phyloP scores from a whole-genome alignment of 805 yeast genomes.

The Pichia sporocuriosa region DNA sequence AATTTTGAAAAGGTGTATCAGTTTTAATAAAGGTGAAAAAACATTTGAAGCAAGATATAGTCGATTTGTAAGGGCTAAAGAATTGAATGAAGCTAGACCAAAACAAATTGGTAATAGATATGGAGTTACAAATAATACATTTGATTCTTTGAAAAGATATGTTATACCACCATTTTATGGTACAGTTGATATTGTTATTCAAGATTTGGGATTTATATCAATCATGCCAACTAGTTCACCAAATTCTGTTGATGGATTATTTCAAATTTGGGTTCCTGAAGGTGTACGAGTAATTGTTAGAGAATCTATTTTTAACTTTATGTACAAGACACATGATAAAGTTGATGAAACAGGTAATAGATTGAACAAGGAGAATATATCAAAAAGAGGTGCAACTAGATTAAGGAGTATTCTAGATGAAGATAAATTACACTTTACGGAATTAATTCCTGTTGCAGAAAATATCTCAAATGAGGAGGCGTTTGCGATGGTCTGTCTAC shows the following conservation, averaged over 20 bases:
- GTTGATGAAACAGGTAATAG: slow-evolving; percentile 15
- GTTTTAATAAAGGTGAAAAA: slow-evolving; percentile 32
- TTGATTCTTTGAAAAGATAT: slow-evolving; percentile 34
- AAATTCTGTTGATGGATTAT: slow-evolving; percentile 24
- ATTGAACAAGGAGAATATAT: slow-evolving; percentile 14
- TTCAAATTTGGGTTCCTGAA: slow-evolving; percentile 48
- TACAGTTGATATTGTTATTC: slow-evolving; percentile 55
- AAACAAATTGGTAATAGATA: slow-evolving; percentile 22
- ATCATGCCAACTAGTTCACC: slow-evolving; percentile 50
- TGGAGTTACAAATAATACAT: slow-evolving; percentile 21
- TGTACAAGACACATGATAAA: slow-evolving; percentile 20
- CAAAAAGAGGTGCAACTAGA: slow-evolving; percentile 9
- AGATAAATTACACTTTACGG: slow-evolving; percentile 19
- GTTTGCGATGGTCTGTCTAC: slow-evolving; percentile 13
- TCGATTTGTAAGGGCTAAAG: slow-evolving; percentile 28
- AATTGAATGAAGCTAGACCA: slow-evolving; percentile 21
- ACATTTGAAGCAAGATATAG: slow-evolving; percentile 33
- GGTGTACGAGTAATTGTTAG: slow-evolving; percentile 50
- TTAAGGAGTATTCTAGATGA: slow-evolving; percentile 15
- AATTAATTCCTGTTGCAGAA: slow-evolving; percentile 17
- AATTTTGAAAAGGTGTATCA: slow-evolving; percentile 38
- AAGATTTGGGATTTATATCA: slow-evolving; percentile 57
- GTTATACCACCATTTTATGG: slow-evolving; percentile 70
- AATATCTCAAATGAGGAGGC: slow-evolving; percentile 14
- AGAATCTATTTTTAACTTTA: slow-evolving; percentile 24